These are phyloP conservation scores for Waltergamsia citrina DNA, from an alignment of 2,329 filamentous ascomycete genomes.

Conservation along the genomic window DNA sequence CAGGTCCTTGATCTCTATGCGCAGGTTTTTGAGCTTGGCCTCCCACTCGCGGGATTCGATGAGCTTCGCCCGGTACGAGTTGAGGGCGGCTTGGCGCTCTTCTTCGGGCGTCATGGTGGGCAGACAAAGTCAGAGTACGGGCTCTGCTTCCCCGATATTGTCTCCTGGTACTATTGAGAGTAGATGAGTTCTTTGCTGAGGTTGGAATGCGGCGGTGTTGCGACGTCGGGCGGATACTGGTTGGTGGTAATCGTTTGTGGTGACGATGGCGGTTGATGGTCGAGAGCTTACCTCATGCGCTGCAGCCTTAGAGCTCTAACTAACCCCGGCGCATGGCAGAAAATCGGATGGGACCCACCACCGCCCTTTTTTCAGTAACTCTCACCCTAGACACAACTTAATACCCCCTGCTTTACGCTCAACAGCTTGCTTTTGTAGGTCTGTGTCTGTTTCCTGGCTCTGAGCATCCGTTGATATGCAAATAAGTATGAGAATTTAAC, in stretches of 20 bases:
- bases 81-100: slow-evolving; percentile 60
- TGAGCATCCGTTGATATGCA: too few relatives aligned
- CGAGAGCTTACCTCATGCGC: slow-evolving; percentile 30
- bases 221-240: background rate
- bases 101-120: slow-evolving; percentile 42
- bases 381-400: background rate
- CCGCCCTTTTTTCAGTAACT: background rate
- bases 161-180: background rate
- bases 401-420: background rate
- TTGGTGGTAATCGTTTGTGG: slow-evolving; percentile 1
- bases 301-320: slow-evolving; percentile 16
- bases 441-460: too few relatives aligned
- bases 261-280: slow-evolving; percentile 2
- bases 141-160: background rate
- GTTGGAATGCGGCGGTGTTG: background rate
- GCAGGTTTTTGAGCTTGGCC: slow-evolving; percentile 88
- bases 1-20: slow-evolving; percentile 90
- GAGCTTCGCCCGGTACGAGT: slow-evolving; percentile 70
- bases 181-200: background rate
- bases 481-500: too few relatives aligned
- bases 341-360: slow-evolving; percentile 14
- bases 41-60: slow-evolving; percentile 98
- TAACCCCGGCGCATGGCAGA: slow-evolving; percentile 15
- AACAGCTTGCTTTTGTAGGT: too few relatives aligned
- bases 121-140: slow-evolving; percentile 4